A percentile compares a stretch with the other conserved stretches of the same genome.
Evolutionary conservation across 176 grass and related monocot species (phyloP).

Genomic region (Miscanthus lutarioriparius): DNA sequence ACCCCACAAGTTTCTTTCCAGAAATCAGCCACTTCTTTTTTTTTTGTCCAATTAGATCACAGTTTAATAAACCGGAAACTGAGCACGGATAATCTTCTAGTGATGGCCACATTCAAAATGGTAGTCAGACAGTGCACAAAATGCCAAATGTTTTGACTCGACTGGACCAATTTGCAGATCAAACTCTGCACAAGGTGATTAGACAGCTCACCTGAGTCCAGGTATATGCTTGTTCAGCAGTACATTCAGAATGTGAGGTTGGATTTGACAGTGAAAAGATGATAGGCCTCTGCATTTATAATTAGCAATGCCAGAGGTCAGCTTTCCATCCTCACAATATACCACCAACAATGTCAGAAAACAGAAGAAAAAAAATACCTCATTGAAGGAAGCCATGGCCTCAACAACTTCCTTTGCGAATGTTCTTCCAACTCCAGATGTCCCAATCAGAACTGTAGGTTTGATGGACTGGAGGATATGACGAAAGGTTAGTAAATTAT

Average conservation of each 20-base stretch:
- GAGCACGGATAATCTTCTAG: too few relatives aligned
- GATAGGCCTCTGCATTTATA: too few relatives aligned
- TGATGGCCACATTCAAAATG: background rate
- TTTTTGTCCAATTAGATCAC: background rate
- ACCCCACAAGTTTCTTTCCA: background rate
- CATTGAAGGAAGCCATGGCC: slow-evolving; percentile 92
- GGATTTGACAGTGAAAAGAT: too few relatives aligned
- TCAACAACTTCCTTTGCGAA: slow-evolving; percentile 89
- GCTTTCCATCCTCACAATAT: background rate
- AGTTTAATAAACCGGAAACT: background rate
- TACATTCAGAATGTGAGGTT: too few relatives aligned
- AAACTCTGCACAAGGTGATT: background rate
- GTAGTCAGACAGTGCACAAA: too few relatives aligned
- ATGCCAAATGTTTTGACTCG: background rate
- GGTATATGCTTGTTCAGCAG: too few relatives aligned
- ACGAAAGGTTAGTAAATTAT: background rate
- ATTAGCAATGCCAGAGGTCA: background rate
- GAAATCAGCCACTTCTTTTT: background rate
- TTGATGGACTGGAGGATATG: slow-evolving; percentile 63
- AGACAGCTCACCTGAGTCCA: too few relatives aligned
- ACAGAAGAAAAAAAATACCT: slow-evolving; percentile 46
- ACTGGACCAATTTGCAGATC: background rate
- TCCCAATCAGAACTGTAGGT: slow-evolving; percentile 94
- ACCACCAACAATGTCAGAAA: slow-evolving; percentile 11
- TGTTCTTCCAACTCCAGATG: slow-evolving; percentile 79